Evolutionary conservation across 78 protist genomes (phyloP).

Genomic region (Dictyostelium capitatum): DNA sequence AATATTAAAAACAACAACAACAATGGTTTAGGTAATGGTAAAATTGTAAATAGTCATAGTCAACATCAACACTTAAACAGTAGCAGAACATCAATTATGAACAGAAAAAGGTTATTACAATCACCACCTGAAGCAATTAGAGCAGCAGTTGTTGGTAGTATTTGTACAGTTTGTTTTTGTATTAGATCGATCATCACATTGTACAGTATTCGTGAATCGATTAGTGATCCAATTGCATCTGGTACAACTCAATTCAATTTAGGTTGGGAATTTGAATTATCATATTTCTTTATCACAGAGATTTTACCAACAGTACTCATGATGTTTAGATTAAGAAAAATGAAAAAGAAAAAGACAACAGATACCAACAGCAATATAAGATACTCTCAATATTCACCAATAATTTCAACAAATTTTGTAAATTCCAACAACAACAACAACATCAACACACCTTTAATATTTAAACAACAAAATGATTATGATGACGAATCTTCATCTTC

Average conservation of each 20-base stretch:
- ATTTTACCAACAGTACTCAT: conserved; percentile 55
- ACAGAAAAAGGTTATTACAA: neutral
- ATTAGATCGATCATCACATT: conserved; percentile 55
- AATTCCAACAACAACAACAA: neutral
- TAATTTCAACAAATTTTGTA: neutral
- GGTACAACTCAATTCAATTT: conserved; percentile 12
- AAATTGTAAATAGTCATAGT: too few species aligned
- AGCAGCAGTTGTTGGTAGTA: conserved; percentile 66
- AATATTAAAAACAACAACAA: neutral
- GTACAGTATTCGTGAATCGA: conserved; percentile 49
- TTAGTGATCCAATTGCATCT: neutral
- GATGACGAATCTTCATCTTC: neutral
- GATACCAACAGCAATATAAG: neutral
- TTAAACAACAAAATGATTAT: neutral
- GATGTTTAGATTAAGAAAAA: conserved; percentile 59
- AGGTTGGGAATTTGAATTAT: conserved; percentile 51
- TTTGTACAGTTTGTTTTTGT: conserved; percentile 70
- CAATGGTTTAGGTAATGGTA: too few species aligned
- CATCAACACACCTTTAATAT: conserved; percentile 1
- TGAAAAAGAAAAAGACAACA: conserved; percentile 12
- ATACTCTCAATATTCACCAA: neutral
- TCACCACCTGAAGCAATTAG: conserved; percentile 72
- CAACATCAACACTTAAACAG: neutral
- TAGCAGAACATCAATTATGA: neutral
- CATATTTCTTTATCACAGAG: conserved; percentile 58